phyloP scores from a whole-genome alignment of 108 stramenopile species.

The Tribonema minus region DNA sequence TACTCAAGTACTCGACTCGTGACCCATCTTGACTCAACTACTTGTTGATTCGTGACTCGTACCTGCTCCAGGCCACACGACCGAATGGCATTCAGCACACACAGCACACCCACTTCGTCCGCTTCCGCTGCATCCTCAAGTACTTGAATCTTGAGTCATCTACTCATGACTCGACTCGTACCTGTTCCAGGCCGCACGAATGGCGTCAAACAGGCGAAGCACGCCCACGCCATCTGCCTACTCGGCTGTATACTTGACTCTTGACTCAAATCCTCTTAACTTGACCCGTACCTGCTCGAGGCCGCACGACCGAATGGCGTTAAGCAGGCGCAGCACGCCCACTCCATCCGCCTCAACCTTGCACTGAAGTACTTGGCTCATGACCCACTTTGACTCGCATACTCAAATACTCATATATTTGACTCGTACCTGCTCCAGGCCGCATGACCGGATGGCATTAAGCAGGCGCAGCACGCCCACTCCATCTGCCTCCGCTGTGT shows the following conservation, averaged over 20 bases:
- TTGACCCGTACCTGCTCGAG: neutral
- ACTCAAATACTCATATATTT: too few relatives aligned
- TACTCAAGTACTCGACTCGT: conserved; percentile 98
- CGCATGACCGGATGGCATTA: conserved; percentile 86
- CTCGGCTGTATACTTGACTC: conserved; percentile 97
- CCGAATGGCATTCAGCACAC: conserved; percentile 96
- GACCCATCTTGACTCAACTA: too few relatives aligned
- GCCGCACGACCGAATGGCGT: conserved; percentile 91
- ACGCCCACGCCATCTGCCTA: conserved; percentile 94
- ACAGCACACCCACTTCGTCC: conserved; percentile 91
- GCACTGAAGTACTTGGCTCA: conserved; percentile 99
- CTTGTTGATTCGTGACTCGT: too few relatives aligned
- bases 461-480: conserved; percentile 97
- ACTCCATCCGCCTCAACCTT: conserved; percentile 91
- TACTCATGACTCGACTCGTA: too few relatives aligned
- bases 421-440: conserved; percentile 15
- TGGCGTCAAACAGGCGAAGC: conserved; percentile 96
- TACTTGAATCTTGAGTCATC: too few relatives aligned
- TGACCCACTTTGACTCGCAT: too few relatives aligned
- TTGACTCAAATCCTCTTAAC: too few relatives aligned
- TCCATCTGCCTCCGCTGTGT: conserved; percentile 96
- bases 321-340: conserved; percentile 93
- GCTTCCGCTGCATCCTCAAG: conserved; percentile 95
- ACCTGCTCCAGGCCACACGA: conserved; percentile 69
- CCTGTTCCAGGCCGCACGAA: conserved; percentile 72